Evolutionary conservation across 2,329 filamentous ascomycete genomes (phyloP).

Genomic region (Hypoxylon sp.): DNA sequence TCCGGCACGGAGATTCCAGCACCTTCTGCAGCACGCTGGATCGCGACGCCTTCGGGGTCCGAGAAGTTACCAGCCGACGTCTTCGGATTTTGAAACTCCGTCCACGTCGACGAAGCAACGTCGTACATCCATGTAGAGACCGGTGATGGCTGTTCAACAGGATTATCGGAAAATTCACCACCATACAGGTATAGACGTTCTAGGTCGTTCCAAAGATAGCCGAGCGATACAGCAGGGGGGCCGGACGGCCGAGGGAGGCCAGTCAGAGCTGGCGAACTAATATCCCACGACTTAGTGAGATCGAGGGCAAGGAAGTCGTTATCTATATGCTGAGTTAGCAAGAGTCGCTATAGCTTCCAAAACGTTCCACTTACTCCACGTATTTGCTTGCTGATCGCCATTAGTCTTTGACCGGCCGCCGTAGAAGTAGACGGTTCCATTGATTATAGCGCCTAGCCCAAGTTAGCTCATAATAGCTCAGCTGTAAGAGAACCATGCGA

Average conservation of each 20-base stretch:
- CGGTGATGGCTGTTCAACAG: constrained; percentile 68
- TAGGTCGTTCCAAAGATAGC: constrained; percentile 83
- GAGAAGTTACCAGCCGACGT: constrained; percentile 76
- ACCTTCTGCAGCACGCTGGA: constrained; percentile 81
- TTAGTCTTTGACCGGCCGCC: constrained; percentile 76
- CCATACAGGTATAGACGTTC: constrained; percentile 81
- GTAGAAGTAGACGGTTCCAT: constrained; percentile 83
- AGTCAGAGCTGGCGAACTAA: constrained; percentile 72
- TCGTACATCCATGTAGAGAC: constrained; percentile 80
- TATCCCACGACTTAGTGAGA: constrained; percentile 80
- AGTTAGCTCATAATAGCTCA: constrained; percentile 31
- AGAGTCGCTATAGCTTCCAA: constrained; percentile 22
- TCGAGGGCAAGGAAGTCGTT: constrained; percentile 82
- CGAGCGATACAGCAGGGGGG: constrained; percentile 78
- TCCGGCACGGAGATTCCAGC: constrained; percentile 79
- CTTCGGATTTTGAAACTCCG: constrained; percentile 71
- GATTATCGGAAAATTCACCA: constrained; percentile 78
- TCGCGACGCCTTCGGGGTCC: constrained; percentile 65
- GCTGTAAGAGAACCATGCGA: not conserved
- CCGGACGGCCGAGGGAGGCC: constrained; percentile 76
- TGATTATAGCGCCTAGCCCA: constrained; percentile 72
- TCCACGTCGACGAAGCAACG: constrained; percentile 72
- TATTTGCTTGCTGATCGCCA: constrained; percentile 71
- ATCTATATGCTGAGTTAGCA: constrained; percentile 59
- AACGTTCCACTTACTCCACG: constrained; percentile 73